A percentile compares a stretch with the other conserved stretches of the same genome.
phyloP scores from a whole-genome alignment of 306 rosid species.

The Pterocarpus santalinus region DNA sequence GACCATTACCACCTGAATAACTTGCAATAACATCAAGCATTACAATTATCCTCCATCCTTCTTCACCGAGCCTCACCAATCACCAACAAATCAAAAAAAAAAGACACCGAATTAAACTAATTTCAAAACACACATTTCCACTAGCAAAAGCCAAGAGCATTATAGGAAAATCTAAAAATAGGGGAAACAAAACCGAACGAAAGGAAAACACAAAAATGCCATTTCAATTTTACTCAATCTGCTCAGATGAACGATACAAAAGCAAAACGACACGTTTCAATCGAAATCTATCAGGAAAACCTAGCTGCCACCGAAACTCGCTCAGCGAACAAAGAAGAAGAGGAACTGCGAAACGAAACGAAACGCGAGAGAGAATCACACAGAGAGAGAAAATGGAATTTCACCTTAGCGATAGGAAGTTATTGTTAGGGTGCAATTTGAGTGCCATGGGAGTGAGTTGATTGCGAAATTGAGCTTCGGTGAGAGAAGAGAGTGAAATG shows the following conservation, averaged over 20 bases:
- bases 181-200: not conserved
- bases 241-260: not conserved
- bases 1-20: not conserved
- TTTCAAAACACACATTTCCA: not conserved
- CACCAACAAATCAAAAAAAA: not conserved
- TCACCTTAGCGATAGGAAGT: constrained; percentile 72
- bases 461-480: constrained; percentile 16
- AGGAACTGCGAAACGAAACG: not conserved
- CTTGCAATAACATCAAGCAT: constrained; percentile 15
- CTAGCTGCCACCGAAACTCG: constrained; percentile 13
- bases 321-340: constrained; percentile 7
- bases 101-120: not conserved
- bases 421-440: constrained; percentile 59
- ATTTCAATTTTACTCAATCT: constrained; percentile 1
- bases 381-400: constrained; percentile 17
- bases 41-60: not conserved
- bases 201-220: not conserved
- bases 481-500: not conserved
- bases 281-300: constrained; percentile 40
- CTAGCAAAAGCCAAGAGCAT: not conserved
- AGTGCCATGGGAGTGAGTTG: constrained; percentile 62
- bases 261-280: not conserved
- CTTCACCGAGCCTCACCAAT: not conserved
- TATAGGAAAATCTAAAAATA: not conserved
- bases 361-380: not conserved